phyloP scores from a whole-genome alignment of 2,329 filamentous ascomycete genomes.

The Cercospora zeae-maydis region DNA sequence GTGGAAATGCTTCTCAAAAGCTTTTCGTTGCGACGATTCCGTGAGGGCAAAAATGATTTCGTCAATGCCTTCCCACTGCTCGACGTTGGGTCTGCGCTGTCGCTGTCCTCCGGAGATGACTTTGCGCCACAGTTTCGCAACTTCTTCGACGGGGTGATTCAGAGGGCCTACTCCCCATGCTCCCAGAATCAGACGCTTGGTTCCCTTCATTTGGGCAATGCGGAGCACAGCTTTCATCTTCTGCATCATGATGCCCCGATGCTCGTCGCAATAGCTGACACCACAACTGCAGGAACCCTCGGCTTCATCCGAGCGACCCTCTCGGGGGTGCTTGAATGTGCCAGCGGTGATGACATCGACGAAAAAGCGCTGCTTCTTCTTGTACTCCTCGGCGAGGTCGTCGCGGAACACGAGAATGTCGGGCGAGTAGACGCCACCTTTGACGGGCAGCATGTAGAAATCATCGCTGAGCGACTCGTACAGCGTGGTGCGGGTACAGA shows the following conservation, averaged over 20 bases:
- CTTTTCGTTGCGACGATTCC: constrained; percentile 50
- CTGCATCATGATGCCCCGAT: constrained; percentile 49
- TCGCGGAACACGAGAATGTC: constrained; percentile 59
- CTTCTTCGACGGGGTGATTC: constrained; percentile 58
- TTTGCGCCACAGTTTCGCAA: constrained; percentile 55
- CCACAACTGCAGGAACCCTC: constrained; percentile 35
- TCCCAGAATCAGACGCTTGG: constrained; percentile 54
- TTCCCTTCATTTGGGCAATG: constrained; percentile 47
- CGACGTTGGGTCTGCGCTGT: constrained; percentile 39
- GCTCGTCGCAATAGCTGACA: constrained; percentile 46
- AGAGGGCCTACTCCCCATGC: constrained; percentile 65
- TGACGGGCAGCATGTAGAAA: constrained; percentile 59
- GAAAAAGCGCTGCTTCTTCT: constrained; percentile 54
- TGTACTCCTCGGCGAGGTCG: constrained; percentile 39
- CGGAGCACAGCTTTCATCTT: constrained; percentile 60
- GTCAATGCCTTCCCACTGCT: constrained; percentile 43
- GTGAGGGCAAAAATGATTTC: constrained; percentile 59
- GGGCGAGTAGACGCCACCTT: constrained; percentile 54
- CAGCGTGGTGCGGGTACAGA: constrained; percentile 60
- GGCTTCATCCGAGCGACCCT: constrained; percentile 34
- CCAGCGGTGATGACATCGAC: constrained; percentile 58
- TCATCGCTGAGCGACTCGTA: constrained; percentile 56
- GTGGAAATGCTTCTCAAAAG: constrained; percentile 45
- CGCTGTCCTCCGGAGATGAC: constrained; percentile 35
- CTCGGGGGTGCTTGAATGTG: constrained; percentile 58